Conservation (phyloP, 2,329 filamentous ascomycete species). For the Verticillium dahliae region DNA sequence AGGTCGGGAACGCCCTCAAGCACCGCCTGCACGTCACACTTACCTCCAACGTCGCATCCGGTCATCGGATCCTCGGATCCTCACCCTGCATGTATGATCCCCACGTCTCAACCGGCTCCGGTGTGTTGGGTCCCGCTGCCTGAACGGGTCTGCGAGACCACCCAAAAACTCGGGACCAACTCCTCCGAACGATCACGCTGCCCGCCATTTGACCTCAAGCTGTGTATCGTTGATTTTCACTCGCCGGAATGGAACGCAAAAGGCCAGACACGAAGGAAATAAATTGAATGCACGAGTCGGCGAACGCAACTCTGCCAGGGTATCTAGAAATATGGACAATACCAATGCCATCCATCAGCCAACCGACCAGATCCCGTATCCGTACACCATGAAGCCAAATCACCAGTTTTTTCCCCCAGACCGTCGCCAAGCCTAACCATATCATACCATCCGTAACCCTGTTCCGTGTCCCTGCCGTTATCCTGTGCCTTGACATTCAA, state of each 20-base stretch:
- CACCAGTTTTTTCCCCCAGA: neutral
- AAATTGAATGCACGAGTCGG: neutral
- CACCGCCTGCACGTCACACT: neutral
- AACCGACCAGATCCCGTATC: neutral
- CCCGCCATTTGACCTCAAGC: neutral
- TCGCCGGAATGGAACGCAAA: neutral
- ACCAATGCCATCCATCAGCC: neutral
- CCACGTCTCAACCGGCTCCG: neutral
- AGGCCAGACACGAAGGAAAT: neutral
- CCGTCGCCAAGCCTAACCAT: neutral
- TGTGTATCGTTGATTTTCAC: neutral
- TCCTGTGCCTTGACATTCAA: neutral
- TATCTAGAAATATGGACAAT: neutral
- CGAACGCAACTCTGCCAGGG: neutral
- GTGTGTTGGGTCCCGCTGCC: neutral
- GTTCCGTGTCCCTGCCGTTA: neutral
- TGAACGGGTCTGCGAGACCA: neutral
- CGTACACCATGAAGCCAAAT: neutral
- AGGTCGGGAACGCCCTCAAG: neutral
- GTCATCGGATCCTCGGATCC: neutral
- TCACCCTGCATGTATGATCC: neutral
- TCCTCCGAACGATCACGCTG: neutral
- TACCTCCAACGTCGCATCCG: neutral
- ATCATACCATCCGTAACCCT: neutral
- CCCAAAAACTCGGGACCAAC: neutral